Conservation (phyloP, 2,329 filamentous ascomycete genomes). For the Fusarium sp. region DNA sequence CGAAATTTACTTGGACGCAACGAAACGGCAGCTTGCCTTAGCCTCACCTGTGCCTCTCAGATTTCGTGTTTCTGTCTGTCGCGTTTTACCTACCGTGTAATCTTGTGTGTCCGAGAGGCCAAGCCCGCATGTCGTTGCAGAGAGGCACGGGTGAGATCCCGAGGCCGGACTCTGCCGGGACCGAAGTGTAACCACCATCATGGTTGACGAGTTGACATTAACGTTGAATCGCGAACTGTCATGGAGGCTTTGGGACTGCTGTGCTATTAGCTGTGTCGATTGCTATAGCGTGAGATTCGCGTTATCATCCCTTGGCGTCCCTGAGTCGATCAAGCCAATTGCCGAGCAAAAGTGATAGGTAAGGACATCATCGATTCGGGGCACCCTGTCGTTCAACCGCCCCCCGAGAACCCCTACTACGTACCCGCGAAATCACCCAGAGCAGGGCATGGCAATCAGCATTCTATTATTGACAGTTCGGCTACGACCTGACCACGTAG, state of each 20-base stretch:
- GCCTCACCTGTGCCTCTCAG: not conserved
- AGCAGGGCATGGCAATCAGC: not conserved
- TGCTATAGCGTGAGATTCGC: not conserved
- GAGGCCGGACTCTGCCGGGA: not conserved
- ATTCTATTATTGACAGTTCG: not conserved
- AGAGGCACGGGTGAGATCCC: not conserved
- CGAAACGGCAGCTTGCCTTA: slow-evolving; percentile 1
- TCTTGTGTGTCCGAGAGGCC: not conserved
- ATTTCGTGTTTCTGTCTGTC: slow-evolving; percentile 19
- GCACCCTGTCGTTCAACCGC: slow-evolving; percentile 15
- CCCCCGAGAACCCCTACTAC: slow-evolving; percentile 9
- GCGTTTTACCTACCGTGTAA: not conserved
- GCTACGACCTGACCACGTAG: not conserved
- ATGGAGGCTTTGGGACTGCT: not conserved
- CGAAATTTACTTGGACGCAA: slow-evolving; percentile 7
- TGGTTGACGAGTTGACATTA: not conserved
- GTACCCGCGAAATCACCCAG: not conserved
- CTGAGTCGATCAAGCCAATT: slow-evolving; percentile 4
- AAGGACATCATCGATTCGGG: not conserved
- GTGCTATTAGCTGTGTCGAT: not conserved
- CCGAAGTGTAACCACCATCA: not conserved
- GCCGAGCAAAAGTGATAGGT: not conserved
- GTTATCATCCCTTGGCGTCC: not conserved
- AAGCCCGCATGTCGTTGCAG: not conserved
- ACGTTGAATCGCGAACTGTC: not conserved